Evolutionary conservation across 2,329 filamentous ascomycete genomes (phyloP), one percentile per base, ranked within the genome.

Genomic region (Pseudogymnoascus destructans): DNA sequence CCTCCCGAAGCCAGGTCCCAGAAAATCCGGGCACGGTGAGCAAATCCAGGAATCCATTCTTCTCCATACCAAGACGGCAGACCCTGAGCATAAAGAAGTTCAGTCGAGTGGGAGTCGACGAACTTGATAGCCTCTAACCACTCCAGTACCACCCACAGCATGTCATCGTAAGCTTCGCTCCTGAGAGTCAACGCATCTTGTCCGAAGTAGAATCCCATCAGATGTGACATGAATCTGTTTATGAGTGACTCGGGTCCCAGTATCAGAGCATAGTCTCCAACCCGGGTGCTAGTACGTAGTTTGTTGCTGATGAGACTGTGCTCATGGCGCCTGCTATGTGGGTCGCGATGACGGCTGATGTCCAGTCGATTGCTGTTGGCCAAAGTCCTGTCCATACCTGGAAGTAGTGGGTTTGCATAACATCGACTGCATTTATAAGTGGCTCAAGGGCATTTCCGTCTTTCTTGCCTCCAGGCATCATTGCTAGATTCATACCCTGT

Each of bases 341-440:
- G 0, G 91, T 95, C 40, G 84, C 84, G 64, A 89, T 75, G 8
- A 96, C 89, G 3, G 92, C 92, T 15, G 84, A 85, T 0, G 92
- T 97, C 92, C 92, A 97, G 73, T 96, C 92, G 66, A 95, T 96
- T 32, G 87, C 80, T 1, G 78, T 77, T 0, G 90, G 89, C 89
- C 91, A 97, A 21, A 82, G 89, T 10, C 87, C 90, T 33, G 86
- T 74, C 78, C 87, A 87, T 3, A 85, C 73, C 52, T 84, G 78
- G 68, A 93, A 96, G 72, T 89, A 95, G 23, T 78, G 74, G 57
- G 80, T 76, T 70, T 96, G 90, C 77, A 96, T 82, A 5, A 85
- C 81, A 49, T 82, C 77, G 62, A 96, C 76, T 5, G 88, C 86
- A 55, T 78, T 70, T 52, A 87, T 59, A 35, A 70, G 57, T 30